A percentile compares a stretch with the other conserved stretches of the same genome.
These are phyloP conservation scores for Coemansia sp. DNA, from an alignment of 192 early-diverging fungal species.

Conservation along the genomic window DNA sequence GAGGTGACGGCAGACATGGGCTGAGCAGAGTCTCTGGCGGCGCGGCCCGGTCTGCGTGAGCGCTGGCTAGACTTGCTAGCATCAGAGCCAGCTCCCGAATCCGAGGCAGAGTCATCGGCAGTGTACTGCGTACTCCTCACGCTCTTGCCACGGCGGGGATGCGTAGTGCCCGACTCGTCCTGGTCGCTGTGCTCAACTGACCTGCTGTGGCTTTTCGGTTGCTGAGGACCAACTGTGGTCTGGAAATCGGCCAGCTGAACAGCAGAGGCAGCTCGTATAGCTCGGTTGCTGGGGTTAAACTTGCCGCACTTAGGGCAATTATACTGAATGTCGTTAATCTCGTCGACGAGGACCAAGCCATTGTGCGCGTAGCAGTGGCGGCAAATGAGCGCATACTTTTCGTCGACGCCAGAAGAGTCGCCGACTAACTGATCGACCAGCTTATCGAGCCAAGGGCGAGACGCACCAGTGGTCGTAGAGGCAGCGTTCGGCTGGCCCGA, in stretches of 20 bases:
- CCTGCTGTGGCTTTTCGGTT: background rate
- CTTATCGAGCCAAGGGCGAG: constrained; percentile 85
- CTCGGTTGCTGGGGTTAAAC: constrained; percentile 47
- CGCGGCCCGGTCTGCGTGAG: background rate
- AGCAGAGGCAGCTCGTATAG: constrained; percentile 4
- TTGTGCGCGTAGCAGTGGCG: constrained; percentile 91
- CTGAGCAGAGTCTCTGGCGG: background rate
- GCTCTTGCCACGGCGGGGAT: background rate
- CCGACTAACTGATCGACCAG: constrained; percentile 92
- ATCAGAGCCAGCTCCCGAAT: background rate
- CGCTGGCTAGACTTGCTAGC: background rate
- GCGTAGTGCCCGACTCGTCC: background rate
- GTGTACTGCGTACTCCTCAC: background rate
- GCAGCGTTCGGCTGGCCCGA: constrained; percentile 10
- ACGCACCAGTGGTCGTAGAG: background rate
- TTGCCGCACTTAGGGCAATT: constrained; percentile 54
- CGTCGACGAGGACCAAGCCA: constrained; percentile 84
- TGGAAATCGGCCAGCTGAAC: constrained; percentile 7
- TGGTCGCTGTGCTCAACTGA: background rate
- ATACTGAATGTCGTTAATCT: constrained; percentile 70
- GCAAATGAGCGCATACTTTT: constrained; percentile 95
- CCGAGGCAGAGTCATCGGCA: background rate
- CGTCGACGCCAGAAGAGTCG: constrained; percentile 79
- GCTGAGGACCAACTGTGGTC: background rate
- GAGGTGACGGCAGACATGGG: background rate